These are phyloP conservation scores for Fraxinus americana DNA, from an alignment of 257 asterid species.

Conservation along the genomic window DNA sequence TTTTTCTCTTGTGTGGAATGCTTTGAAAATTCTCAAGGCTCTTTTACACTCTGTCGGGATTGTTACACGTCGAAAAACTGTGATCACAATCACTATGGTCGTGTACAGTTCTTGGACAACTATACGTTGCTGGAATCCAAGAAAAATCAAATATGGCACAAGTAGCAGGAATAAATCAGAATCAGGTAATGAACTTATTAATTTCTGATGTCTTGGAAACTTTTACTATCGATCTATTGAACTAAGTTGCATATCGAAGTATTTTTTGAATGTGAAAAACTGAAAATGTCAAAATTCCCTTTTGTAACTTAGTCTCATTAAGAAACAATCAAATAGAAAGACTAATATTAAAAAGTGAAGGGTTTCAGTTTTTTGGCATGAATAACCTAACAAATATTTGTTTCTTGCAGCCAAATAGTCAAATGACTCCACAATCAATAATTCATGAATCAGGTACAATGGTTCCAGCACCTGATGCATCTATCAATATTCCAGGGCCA, in stretches of 20 bases:
- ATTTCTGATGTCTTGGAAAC: too few relatives aligned
- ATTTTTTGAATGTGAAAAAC: too few relatives aligned
- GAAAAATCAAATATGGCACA: not conserved
- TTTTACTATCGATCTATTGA: too few relatives aligned
- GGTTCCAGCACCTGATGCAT: not conserved
- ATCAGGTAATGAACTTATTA: not conserved
- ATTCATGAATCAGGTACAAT: not conserved
- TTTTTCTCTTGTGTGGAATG: constrained; percentile 36
- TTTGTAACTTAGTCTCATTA: too few relatives aligned
- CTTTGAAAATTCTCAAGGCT: not conserved
- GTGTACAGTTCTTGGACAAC: constrained; percentile 20
- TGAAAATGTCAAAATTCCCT: too few relatives aligned
- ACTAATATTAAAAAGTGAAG: too few relatives aligned
- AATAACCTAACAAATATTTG: not conserved
- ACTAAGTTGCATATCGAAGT: too few relatives aligned
- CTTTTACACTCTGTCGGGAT: not conserved
- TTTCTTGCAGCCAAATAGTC: not conserved
- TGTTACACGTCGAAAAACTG: not conserved
- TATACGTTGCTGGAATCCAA: constrained; percentile 2
- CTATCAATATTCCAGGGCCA: not conserved
- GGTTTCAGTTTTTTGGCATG: not conserved
- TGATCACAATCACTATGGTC: constrained; percentile 9
- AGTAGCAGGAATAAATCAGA: not conserved
- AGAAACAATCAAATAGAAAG: too few relatives aligned
- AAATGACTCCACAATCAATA: not conserved